Evolutionary conservation across 1,139 yeast species (phyloP).

Genomic region (Taphrina wiesneri): DNA sequence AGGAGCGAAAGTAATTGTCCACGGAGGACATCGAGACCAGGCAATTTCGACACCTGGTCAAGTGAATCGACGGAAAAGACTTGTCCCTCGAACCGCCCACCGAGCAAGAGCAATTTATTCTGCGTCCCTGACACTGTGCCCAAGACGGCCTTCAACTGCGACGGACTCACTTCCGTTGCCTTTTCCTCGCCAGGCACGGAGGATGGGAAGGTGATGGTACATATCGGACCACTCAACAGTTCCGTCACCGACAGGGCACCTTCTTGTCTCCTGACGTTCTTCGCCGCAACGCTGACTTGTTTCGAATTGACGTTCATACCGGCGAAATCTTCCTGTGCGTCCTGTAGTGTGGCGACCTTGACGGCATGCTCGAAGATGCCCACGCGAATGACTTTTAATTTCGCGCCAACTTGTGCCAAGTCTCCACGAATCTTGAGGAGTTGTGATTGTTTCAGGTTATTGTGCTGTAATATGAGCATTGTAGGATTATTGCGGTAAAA

Average conservation of each 20-base stretch:
- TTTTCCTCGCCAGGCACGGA: background rate
- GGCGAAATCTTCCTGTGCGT: background rate
- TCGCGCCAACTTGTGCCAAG: conserved; percentile 10
- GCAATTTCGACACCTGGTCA: conserved; percentile 12
- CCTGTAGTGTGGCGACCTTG: conserved; percentile 10
- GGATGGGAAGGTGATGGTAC: conserved; percentile 18
- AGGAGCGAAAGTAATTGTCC: conserved; percentile 22
- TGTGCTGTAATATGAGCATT: conserved; percentile 28
- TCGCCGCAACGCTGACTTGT: conserved; percentile 2
- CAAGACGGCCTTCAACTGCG: background rate
- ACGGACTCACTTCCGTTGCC: conserved; percentile 5
- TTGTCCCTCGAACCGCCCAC: conserved; percentile 24
- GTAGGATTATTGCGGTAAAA: conserved; percentile 15
- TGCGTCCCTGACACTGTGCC: conserved; percentile 3
- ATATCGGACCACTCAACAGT: conserved; percentile 24
- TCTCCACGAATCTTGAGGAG: conserved; percentile 24
- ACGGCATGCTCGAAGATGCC: conserved; percentile 30
- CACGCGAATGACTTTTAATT: conserved; percentile 15
- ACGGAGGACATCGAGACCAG: conserved; percentile 16
- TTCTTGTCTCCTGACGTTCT: background rate
- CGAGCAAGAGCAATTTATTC: conserved; percentile 20
- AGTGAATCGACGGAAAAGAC: conserved; percentile 23
- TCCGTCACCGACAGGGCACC: conserved; percentile 15
- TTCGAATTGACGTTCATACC: conserved; percentile 8
- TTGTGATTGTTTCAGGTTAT: conserved; percentile 29